phyloP scores from a whole-genome alignment of 225 moss, liverwort and hornwort species.

The Pseudisothecium myosuroides region DNA sequence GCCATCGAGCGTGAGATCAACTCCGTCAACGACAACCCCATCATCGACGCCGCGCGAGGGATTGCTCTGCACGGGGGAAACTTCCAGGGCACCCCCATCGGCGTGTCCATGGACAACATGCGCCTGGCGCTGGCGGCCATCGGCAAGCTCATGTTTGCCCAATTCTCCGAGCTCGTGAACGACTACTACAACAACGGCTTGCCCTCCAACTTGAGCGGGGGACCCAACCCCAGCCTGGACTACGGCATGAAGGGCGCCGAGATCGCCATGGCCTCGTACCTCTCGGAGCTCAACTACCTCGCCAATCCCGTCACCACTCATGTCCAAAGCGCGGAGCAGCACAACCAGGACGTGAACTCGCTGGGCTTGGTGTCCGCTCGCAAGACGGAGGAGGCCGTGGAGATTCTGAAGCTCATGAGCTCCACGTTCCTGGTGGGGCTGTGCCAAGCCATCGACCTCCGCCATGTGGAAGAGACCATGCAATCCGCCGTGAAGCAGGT shows the following conservation, averaged over 20 bases:
- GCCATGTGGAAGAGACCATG: not conserved
- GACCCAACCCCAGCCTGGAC: constrained; percentile 48
- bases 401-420: constrained; percentile 34
- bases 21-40: constrained; percentile 15
- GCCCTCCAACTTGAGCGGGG: constrained; percentile 7
- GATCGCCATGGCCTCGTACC: constrained; percentile 51
- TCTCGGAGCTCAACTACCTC: constrained; percentile 40
- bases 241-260: constrained; percentile 63
- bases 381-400: constrained; percentile 45
- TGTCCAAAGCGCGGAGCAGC: constrained; percentile 49
- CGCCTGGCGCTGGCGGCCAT: constrained; percentile 43
- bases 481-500: not conserved
- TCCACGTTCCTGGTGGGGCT: not conserved
- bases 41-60: not conserved
- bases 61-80: constrained; percentile 27
- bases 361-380: constrained; percentile 43
- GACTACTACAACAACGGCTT: constrained; percentile 55
- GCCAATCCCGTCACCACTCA: constrained; percentile 54
- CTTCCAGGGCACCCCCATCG: constrained; percentile 47
- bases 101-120: constrained; percentile 64
- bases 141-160: constrained; percentile 56
- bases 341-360: constrained; percentile 48
- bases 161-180: constrained; percentile 53
- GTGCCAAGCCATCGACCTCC: not conserved
- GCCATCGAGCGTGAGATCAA: constrained; percentile 8